Conservation (phyloP, 208 protist species). For the Crithidia thermophila region DNA sequence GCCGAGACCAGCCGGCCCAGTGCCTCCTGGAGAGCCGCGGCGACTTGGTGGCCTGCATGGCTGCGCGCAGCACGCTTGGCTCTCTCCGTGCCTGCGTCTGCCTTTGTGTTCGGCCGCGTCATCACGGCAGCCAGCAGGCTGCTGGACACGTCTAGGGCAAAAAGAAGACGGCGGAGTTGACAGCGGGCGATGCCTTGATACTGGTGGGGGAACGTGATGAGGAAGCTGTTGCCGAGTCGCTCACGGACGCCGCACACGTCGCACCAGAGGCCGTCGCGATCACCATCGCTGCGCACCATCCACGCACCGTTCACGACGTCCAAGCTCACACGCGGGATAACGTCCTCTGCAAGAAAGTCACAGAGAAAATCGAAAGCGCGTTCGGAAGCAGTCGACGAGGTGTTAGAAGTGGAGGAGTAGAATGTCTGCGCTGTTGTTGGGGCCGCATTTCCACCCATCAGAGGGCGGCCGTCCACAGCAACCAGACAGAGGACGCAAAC, state of each 20-base stretch:
- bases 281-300: neutral
- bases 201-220: neutral
- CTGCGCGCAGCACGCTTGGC: neutral
- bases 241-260: conserved; percentile 17
- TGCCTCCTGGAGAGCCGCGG: conserved; percentile 34
- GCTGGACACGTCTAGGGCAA: conserved; percentile 40
- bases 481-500: conserved; percentile 12
- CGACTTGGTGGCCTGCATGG: conserved; percentile 33
- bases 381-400: too few species aligned
- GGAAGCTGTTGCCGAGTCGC: conserved; percentile 40
- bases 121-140: conserved; percentile 6
- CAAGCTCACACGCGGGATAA: conserved; percentile 39
- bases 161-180: conserved; percentile 28
- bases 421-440: too few species aligned
- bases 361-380: conserved; percentile 21
- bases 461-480: conserved; percentile 13
- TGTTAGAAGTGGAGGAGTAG: too few species aligned
- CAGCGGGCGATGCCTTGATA: neutral
- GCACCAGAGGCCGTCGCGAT: neutral
- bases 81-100: neutral
- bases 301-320: conserved; percentile 16
- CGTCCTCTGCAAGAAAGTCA: conserved; percentile 19
- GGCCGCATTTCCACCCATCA: too few species aligned
- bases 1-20: conserved; percentile 44
- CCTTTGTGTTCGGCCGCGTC: neutral